Conservation (phyloP, 345 rosid genomes). For the Melaleuca quinquenervia region DNA sequence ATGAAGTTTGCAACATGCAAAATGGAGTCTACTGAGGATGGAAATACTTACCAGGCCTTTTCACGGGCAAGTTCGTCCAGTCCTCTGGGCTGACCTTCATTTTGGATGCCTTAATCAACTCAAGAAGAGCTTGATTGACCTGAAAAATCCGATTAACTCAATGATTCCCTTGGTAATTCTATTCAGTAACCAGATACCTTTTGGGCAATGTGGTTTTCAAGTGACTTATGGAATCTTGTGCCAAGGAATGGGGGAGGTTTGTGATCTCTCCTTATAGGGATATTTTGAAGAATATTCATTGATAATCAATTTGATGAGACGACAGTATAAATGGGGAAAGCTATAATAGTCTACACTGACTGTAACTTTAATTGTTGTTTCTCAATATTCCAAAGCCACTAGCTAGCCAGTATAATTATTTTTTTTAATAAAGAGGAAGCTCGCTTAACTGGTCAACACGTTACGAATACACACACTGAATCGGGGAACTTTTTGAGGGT, state of each 20-base stretch:
- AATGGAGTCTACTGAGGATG: not conserved
- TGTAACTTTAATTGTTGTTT: not conserved
- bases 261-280: not conserved
- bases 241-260: not conserved
- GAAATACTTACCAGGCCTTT: slow-evolving; percentile 29
- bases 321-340: not conserved
- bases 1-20: not conserved
- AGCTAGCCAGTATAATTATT: not conserved
- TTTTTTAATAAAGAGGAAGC: not conserved
- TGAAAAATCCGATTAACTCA: slow-evolving; percentile 14
- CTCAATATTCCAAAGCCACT: not conserved
- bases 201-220: not conserved
- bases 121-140: slow-evolving; percentile 85
- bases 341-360: not conserved
- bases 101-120: slow-evolving; percentile 58
- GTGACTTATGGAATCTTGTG: not conserved
- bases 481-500: not conserved
- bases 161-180: not conserved
- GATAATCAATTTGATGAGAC: not conserved
- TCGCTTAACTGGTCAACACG: not conserved
- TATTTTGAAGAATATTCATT: not conserved
- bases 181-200: not conserved
- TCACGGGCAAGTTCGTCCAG: slow-evolving; percentile 30
- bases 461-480: not conserved
- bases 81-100: slow-evolving; percentile 38